Evolutionary conservation across 192 early-diverging fungal genomes (phyloP).

Genomic region (Podila clonocystis): DNA sequence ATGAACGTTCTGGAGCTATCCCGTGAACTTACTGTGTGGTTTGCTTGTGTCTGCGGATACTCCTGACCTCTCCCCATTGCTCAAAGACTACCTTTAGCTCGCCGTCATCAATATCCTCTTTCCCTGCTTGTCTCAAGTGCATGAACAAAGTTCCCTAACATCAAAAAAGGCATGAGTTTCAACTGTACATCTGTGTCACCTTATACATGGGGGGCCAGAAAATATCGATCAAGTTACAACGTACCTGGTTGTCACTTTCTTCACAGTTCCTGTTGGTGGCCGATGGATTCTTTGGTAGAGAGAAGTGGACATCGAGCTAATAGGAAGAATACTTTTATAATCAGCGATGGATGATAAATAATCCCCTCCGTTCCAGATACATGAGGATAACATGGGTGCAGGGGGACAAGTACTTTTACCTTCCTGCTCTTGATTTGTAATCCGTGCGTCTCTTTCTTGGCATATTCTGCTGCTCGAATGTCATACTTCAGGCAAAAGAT

Average conservation of each 20-base stretch:
- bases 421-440: conserved; percentile 39
- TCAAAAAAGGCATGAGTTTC: background rate
- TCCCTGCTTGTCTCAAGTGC: conserved; percentile 40
- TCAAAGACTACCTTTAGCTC: conserved; percentile 39
- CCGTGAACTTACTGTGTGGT: conserved; percentile 4
- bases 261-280: background rate
- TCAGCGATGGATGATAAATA: background rate
- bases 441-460: conserved; percentile 46
- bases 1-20: background rate
- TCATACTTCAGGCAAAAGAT: conserved; percentile 37
- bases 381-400: background rate
- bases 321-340: background rate
- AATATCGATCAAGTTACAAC: background rate
- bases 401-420: background rate
- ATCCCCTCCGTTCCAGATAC: no score
- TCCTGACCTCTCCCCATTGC: conserved; percentile 56
- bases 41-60: conserved; percentile 39
- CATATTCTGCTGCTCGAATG: conserved; percentile 52
- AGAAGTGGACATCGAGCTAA: background rate
- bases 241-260: background rate
- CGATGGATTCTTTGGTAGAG: background rate
- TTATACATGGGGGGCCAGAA: background rate
- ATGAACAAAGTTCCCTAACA: conserved; percentile 55
- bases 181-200: background rate
- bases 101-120: conserved; percentile 39